Base-by-base conservation (phyloP, 371 early-diverging fungal genomes). In the Apophysomyces variabilis region DNA sequence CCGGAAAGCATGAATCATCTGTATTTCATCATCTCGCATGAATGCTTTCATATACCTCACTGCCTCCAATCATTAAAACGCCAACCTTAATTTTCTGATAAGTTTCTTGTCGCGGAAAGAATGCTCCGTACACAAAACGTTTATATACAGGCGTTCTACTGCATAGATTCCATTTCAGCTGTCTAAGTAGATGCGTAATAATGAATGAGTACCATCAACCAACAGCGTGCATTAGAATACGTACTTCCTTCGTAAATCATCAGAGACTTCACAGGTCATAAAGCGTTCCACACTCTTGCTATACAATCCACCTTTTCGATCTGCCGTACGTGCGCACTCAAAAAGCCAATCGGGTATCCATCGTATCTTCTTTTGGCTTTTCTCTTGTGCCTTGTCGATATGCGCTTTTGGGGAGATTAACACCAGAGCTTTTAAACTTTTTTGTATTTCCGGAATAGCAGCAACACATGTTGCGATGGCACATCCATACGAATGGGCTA, bases 401-500 rank as follows among this genome's bases (percentile, higher is more conserved):
- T 71, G 58, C 5, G 81, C 87, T 68, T 90, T 90, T 21, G 90
- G 89, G 32, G 87, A 78, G 16, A 91, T 83, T 60, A 90, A 69
- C 0, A 88, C 84, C 32, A 91, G 60, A 0, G 85, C 89, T 16
- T 85, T 82, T 35, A 89, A 66, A 14, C 69, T 71, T 7, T 73
- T 14, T 44, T 73, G 68, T 1, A 84, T 62, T 12, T 58, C 61
- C 1, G 74, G 74, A 0, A 68, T 73, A 4, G 82, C 73, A 26
- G 86, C 86, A 11, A 88, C 82, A 62, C 75, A 75, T 0, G 87
- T 77, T 5, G 84, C 88, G 36, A 91, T 70, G 7, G 82, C 76
- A 54, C 92, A 91, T 0, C 92, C 92, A 71, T 89, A 91, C 1
- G 90, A 89, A 66, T 90, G 90, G 2, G 88, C 85, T 47, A 91